These are phyloP conservation scores for Heritiera littoralis DNA, from an alignment of 345 rosid genomes.

Conservation along the genomic window DNA sequence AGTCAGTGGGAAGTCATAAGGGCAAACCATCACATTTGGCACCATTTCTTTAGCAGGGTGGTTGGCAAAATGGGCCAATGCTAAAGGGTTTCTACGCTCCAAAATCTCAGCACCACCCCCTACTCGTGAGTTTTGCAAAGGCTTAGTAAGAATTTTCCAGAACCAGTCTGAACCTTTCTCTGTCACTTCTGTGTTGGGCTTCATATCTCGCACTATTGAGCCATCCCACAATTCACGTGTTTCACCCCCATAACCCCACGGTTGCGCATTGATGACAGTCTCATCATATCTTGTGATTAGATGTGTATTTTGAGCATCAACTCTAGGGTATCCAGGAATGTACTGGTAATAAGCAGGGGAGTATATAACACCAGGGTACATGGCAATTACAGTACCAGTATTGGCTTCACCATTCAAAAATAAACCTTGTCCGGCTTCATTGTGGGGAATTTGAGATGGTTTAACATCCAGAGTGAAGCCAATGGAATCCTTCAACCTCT, in stretches of 20 bases:
- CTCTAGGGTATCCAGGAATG: slow-evolving; percentile 82
- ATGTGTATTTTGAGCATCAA: slow-evolving; percentile 64
- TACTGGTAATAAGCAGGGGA: slow-evolving; percentile 70
- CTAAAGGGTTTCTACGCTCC: slow-evolving; percentile 87
- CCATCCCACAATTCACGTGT: slow-evolving; percentile 66
- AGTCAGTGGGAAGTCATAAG: slow-evolving; percentile 75
- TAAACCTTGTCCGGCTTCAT: slow-evolving; percentile 76
- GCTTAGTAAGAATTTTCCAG: slow-evolving; percentile 80
- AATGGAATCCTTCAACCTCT: slow-evolving; percentile 55
- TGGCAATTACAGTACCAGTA: slow-evolving; percentile 73
- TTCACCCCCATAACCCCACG: slow-evolving; percentile 83
- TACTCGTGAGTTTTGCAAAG: slow-evolving; percentile 42
- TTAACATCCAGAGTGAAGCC: slow-evolving; percentile 66
- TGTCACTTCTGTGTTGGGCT: slow-evolving; percentile 20
- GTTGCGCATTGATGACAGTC: slow-evolving; percentile 72
- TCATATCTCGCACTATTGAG: slow-evolving; percentile 32
- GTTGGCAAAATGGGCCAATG: slow-evolving; percentile 79
- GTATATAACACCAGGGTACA: slow-evolving; percentile 84
- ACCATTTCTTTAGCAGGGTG: slow-evolving; percentile 67
- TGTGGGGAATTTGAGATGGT: slow-evolving; percentile 70
- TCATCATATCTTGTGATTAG: slow-evolving; percentile 86
- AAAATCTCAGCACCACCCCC: slow-evolving; percentile 38
- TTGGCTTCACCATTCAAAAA: slow-evolving; percentile 78
- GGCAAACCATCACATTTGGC: slow-evolving; percentile 85
- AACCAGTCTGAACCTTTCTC: slow-evolving; percentile 60